phyloP scores from a whole-genome alignment of 306 rosid species.

The Astragalus membranaceus region DNA sequence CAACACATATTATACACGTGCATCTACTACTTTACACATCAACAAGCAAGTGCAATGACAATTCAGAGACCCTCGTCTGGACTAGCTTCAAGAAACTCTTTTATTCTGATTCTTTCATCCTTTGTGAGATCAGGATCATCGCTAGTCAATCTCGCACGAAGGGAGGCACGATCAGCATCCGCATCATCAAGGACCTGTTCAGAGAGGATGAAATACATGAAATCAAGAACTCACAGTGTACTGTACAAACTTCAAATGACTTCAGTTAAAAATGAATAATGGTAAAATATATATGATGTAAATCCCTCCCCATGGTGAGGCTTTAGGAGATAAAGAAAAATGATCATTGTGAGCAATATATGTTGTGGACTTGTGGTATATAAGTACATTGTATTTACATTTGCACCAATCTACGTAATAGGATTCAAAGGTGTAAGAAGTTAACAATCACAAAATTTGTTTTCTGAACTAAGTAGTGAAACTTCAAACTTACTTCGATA shows the following conservation, averaged over 20 bases:
- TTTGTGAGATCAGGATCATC: constrained; percentile 64
- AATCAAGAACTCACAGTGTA: constrained; percentile 6
- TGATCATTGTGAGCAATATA: neutral
- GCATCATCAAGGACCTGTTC: constrained; percentile 56
- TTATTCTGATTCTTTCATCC: constrained; percentile 55
- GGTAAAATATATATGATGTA: no score
- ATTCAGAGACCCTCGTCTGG: constrained; percentile 44
- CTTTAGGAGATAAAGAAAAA: no score
- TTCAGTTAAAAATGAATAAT: no score
- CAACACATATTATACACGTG: neutral
- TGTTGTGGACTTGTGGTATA: no score
- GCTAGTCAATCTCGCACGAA: constrained; percentile 46
- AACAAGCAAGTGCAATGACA: neutral
- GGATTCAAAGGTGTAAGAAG: neutral
- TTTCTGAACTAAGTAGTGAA: constrained; percentile 3
- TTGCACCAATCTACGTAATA: neutral
- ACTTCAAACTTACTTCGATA: constrained; percentile 47
- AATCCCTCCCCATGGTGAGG: no score
- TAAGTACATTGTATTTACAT: neutral
- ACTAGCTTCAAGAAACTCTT: constrained; percentile 53
- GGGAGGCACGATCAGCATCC: constrained; percentile 30
- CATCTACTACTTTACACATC: constrained; percentile 19
- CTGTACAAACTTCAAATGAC: neutral
- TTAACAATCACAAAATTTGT: neutral
- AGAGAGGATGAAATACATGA: neutral